These are phyloP conservation scores for Paramarasmius palmivorus DNA, from an alignment of 1,284 basidiomycete genomes.

Conservation along the genomic window DNA sequence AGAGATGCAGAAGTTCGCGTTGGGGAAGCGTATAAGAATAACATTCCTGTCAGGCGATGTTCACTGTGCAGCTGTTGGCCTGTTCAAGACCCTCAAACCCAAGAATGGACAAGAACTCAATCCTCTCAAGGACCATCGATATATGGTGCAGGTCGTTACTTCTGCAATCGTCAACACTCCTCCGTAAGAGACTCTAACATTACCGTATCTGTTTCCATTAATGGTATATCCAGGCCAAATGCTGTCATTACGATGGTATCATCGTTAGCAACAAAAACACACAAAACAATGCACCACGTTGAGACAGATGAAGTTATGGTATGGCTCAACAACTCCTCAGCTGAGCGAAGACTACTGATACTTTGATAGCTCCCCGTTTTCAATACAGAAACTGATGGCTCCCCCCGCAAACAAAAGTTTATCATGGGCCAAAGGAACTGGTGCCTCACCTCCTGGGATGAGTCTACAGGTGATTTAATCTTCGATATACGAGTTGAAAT, in stretches of 20 bases:
- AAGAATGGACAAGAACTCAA: conserved; percentile 48
- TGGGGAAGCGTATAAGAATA: conserved; percentile 63
- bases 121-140: conserved; percentile 70
- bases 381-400: conserved; percentile 75
- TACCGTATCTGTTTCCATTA: background rate
- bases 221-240: conserved; percentile 46
- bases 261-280: conserved; percentile 78
- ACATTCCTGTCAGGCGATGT: conserved; percentile 92
- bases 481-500: conserved; percentile 91
- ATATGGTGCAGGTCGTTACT: conserved; percentile 27
- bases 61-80: conserved; percentile 83
- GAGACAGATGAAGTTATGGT: conserved; percentile 89
- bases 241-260: conserved; percentile 82
- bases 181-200: conserved; percentile 48
- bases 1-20: conserved; percentile 73
- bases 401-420: conserved; percentile 66
- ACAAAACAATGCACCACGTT: conserved; percentile 76
- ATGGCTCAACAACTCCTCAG: conserved; percentile 8
- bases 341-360: background rate
- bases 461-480: conserved; percentile 63
- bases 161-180: conserved; percentile 79
- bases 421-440: conserved; percentile 92
- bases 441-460: conserved; percentile 73
- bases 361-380: conserved; percentile 75
- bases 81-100: conserved; percentile 67